Base-by-base conservation (phyloP, 1,284 basidiomycete genomes). In the Moesziomyces sp. region DNA sequence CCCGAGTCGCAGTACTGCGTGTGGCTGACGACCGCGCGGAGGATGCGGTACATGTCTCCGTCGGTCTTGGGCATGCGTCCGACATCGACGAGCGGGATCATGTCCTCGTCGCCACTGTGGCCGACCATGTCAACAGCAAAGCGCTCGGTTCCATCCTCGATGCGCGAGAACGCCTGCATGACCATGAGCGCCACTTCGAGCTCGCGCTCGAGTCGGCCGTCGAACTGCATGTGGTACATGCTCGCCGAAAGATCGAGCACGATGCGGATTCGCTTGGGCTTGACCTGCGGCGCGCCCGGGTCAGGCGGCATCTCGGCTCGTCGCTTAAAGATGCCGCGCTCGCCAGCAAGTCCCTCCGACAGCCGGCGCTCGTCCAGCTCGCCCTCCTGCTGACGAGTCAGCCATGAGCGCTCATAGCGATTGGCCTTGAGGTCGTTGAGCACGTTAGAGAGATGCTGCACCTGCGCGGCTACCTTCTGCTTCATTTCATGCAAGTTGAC, bases 181-280 rank as follows among this genome's bases (percentile, higher is more conserved):
- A 85, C 69, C 83, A 85, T 84, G 19, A 78, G 52, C 34, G 73
- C 72, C 7, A 79, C 79, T 55, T 84, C 83, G 38, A 84, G 50
- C 52, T 84, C 72, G 23, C 82, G 65, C 19, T 81, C 62, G 24
- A 83, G 55, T 5, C 83, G 57, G 5, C 83, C 83, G 46, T 84
- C 83, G 58, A 72, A 83, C 53, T 80, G 77, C 79, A 84, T 82
- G 46, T 76, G 64, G 55, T 82, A 82, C 83, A 84, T 84, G 42
- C 64, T 70, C 21, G 82, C 82, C 0, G 74, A 79, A 1, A 81
- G 60, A 65, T 85, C 85, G 18, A 85, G 70, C 1, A 85, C 77
- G 55, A 85, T 78, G 2, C 85, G 72, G 47, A 85, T 83, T 2
- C 85, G 75, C 55, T 85, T 85, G 0, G 85, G 85, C 64, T 85